Evolutionary conservation across 257 asterid genomes (phyloP).

Genomic region (Rehmannia glutinosa): DNA sequence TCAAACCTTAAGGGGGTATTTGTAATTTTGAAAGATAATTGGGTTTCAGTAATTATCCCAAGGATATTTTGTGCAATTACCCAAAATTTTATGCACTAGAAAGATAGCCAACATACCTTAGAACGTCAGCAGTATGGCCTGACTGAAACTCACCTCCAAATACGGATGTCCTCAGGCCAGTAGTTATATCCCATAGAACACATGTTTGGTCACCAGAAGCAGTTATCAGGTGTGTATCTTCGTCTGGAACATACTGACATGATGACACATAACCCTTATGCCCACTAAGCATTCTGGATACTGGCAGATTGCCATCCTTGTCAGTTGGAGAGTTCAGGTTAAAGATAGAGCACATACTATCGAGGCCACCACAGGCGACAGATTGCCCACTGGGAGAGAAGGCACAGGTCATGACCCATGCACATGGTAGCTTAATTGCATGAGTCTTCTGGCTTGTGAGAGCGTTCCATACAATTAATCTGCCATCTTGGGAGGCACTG

Average conservation of each 20-base stretch:
- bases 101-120: conserved; percentile 41
- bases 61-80: neutral
- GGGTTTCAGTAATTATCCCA: too few species aligned
- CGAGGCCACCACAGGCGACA: conserved; percentile 97
- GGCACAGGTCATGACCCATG: conserved; percentile 99
- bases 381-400: conserved; percentile 92
- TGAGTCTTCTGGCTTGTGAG: conserved; percentile 98
- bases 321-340: conserved; percentile 84
- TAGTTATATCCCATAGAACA: conserved; percentile 93
- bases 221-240: conserved; percentile 84
- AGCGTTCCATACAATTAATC: conserved; percentile 97
- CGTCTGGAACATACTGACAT: conserved; percentile 94
- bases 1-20: too few species aligned
- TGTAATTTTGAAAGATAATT: too few species aligned
- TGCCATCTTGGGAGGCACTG: conserved; percentile 98
- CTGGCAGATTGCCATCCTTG: conserved; percentile 79
- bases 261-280: conserved; percentile 96
- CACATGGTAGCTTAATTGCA: conserved; percentile 90
- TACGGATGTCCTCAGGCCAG: conserved; percentile 87
- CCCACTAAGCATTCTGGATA: conserved; percentile 79
- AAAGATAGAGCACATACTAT: conserved; percentile 90
- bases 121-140: conserved; percentile 90
- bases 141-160: conserved; percentile 99
- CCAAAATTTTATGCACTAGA: neutral
- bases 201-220: conserved; percentile 97